Evolutionary conservation across 139 green algal species (phyloP).

Genomic region (Chlorella vulgaris): DNA sequence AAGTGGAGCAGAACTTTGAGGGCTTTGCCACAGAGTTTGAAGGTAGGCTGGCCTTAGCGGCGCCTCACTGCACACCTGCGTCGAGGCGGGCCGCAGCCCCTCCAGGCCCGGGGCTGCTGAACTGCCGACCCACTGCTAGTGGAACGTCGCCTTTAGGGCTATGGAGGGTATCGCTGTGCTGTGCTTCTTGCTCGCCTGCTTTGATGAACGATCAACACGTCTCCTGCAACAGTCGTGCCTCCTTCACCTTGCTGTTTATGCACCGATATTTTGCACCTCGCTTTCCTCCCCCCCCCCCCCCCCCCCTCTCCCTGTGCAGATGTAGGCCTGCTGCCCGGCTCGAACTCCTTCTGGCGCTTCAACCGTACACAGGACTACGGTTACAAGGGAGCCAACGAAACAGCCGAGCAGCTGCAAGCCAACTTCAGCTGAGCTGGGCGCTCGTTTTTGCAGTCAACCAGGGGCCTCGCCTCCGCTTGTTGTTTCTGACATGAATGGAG

Average conservation of each 20-base stretch:
- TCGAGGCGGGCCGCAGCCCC: too few species aligned
- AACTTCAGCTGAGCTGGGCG: constrained; percentile 2
- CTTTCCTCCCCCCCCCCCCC: too few species aligned
- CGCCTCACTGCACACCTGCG: too few species aligned
- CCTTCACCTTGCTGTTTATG: too few species aligned
- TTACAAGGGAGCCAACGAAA: constrained; percentile 21
- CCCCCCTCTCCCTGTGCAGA: constrained; percentile 6
- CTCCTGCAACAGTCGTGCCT: too few species aligned
- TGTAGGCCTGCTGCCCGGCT: constrained; percentile 17
- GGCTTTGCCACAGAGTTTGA: constrained; percentile 56
- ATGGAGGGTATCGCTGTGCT: too few species aligned
- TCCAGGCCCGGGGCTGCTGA: too few species aligned
- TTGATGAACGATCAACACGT: too few species aligned
- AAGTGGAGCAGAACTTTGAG: constrained; percentile 82
- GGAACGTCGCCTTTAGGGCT: too few species aligned
- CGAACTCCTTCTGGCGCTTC: constrained; percentile 75
- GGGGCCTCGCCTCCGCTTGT: not conserved
- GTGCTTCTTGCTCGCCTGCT: too few species aligned
- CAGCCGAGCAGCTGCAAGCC: constrained; percentile 20
- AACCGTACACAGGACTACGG: constrained; percentile 78
- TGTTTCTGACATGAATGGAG: not conserved
- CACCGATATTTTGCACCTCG: too few species aligned
- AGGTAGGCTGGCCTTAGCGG: not conserved
- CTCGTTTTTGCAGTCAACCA: not conserved
- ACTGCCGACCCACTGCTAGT: too few species aligned